These are phyloP conservation scores for Prunus mume DNA, from an alignment of 306 rosid species.

Conservation along the genomic window DNA sequence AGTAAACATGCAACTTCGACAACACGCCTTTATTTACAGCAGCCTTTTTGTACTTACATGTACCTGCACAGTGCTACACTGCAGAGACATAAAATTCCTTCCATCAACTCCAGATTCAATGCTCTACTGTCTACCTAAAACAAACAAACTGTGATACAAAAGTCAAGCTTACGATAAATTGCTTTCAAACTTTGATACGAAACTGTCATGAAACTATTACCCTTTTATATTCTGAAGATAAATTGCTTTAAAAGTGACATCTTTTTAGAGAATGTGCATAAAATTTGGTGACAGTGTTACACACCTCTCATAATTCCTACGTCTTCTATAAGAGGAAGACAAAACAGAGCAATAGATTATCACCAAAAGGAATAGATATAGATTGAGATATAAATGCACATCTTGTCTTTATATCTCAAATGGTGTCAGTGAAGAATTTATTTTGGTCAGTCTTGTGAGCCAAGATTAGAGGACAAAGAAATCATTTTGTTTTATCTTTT, in stretches of 20 bases:
- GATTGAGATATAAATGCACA: neutral
- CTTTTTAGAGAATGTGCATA: neutral
- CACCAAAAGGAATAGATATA: neutral
- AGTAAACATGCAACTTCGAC: neutral
- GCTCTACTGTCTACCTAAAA: too few species aligned
- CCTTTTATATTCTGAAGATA: too few species aligned
- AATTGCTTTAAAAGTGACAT: neutral
- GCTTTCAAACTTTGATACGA: neutral
- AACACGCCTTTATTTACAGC: too few species aligned
- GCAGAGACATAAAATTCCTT: too few species aligned
- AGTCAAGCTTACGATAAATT: constrained; percentile 3
- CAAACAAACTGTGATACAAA: neutral
- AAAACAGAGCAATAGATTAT: neutral
- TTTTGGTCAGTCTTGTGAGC: neutral
- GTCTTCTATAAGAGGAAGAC: neutral
- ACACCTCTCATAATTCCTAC: too few species aligned
- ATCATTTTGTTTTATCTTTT: neutral
- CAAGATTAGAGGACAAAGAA: neutral
- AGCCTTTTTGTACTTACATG: too few species aligned
- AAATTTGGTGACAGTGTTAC: neutral
- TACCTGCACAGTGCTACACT: too few species aligned
- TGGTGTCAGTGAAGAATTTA: too few species aligned
- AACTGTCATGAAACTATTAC: neutral
- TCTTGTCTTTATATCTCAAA: neutral
- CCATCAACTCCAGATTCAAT: too few species aligned